phyloP scores from a whole-genome alignment of 192 early-diverging fungal species.

The Coemansia sp. region DNA sequence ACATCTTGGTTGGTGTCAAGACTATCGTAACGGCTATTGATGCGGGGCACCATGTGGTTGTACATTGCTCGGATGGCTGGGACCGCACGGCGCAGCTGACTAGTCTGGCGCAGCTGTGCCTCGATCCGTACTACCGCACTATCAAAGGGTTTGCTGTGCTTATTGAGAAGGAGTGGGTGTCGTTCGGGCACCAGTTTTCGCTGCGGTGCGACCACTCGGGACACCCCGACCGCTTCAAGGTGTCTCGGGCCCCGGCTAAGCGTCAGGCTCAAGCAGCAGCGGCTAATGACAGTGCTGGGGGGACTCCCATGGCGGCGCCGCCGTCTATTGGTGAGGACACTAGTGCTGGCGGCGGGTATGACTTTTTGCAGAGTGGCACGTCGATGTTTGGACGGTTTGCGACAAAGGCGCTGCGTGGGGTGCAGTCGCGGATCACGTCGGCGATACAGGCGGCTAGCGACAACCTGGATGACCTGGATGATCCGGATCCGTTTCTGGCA shows the following conservation, averaged over 20 bases:
- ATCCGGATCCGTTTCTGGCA: constrained; percentile 27
- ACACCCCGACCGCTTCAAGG: constrained; percentile 67
- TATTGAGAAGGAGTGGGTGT: constrained; percentile 97
- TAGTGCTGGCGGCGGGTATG: constrained; percentile 9
- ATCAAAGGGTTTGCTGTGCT: constrained; percentile 86
- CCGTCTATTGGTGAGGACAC: neutral
- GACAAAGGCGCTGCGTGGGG: constrained; percentile 28
- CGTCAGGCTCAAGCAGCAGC: neutral
- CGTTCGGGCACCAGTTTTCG: constrained; percentile 95
- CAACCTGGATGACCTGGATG: constrained; percentile 37
- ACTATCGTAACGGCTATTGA: constrained; percentile 78
- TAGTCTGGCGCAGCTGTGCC: constrained; percentile 81
- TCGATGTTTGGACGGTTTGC: constrained; percentile 51
- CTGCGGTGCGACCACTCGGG: constrained; percentile 90
- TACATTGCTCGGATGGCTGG: constrained; percentile 99
- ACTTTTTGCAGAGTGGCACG: constrained; percentile 29
- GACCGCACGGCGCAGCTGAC: constrained; percentile 95
- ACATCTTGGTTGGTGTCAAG: constrained; percentile 75
- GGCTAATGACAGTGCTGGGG: neutral
- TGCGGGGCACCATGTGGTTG: constrained; percentile 77
- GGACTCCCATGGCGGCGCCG: neutral
- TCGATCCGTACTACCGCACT: constrained; percentile 96
- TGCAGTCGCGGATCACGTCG: constrained; percentile 50
- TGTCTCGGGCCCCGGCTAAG: constrained; percentile 20
- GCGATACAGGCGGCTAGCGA: constrained; percentile 46